These are phyloP conservation scores for Naganishia randhawae DNA, from an alignment of 768 basidiomycete species.

Conservation along the genomic window DNA sequence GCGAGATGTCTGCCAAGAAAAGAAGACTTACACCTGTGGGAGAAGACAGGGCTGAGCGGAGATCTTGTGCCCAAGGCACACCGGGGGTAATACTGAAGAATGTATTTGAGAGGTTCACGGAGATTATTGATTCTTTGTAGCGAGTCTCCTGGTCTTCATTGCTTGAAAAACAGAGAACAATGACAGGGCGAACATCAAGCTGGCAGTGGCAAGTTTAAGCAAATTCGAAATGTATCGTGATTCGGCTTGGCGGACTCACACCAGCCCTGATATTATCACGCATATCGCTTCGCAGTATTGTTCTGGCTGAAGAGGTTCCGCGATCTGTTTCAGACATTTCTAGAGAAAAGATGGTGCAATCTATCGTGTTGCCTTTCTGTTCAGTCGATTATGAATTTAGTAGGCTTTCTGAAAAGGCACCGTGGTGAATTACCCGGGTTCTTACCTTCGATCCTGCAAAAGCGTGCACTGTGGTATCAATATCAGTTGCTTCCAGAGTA, in stretches of 20 bases:
- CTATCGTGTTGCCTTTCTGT: constrained; percentile 2
- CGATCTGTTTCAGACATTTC: not conserved
- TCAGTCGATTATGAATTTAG: not conserved
- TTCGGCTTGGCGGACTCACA: not conserved
- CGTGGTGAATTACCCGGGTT: not conserved
- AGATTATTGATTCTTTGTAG: constrained; percentile 62
- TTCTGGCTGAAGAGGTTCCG: not conserved
- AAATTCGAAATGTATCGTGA: too few species aligned
- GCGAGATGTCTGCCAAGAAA: too few species aligned
- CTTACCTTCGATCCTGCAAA: not conserved
- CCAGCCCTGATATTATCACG: not conserved
- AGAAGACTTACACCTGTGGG: constrained; percentile 73
- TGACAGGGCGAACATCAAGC: constrained; percentile 2
- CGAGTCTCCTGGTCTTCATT: constrained; percentile 73
- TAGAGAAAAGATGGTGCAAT: constrained; percentile 6
- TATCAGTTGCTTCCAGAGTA: constrained; percentile 60
- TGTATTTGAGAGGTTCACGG: constrained; percentile 54
- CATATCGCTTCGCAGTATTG: constrained; percentile 12
- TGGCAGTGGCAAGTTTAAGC: not conserved
- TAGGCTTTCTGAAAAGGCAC: not conserved
- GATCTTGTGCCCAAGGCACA: constrained; percentile 61
- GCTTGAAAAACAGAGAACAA: constrained; percentile 50
- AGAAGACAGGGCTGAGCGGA: constrained; percentile 66
- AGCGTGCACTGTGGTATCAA: constrained; percentile 57
- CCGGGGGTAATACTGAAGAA: constrained; percentile 61